phyloP scores from a whole-genome alignment of 2,329 filamentous ascomycete genomes.

The Lasiodiplodia hormozganensis region DNA sequence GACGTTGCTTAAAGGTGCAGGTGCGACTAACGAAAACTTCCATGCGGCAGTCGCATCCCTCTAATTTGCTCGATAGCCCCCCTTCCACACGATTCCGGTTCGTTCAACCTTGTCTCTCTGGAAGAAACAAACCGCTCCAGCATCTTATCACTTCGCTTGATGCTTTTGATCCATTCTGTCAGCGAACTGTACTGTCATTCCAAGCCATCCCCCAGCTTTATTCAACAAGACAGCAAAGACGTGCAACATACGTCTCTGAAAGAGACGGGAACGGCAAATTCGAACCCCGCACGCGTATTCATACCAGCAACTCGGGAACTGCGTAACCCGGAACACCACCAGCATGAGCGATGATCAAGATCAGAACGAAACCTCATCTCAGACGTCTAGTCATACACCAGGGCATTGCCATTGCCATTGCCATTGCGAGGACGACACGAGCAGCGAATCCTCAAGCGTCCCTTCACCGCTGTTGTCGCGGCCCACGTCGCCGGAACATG shows the following conservation, averaged over 20 bases:
- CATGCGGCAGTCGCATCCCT: too few relatives aligned
- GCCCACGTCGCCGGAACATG: neutral
- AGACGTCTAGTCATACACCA: too few relatives aligned
- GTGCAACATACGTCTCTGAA: too few relatives aligned
- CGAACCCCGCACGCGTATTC: too few relatives aligned
- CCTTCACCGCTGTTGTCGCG: neutral
- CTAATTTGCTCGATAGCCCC: too few relatives aligned
- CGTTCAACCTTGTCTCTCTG: too few relatives aligned
- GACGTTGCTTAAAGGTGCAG: neutral
- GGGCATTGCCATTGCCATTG: too few relatives aligned
- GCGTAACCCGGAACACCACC: neutral
- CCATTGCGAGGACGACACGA: neutral
- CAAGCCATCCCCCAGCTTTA: neutral
- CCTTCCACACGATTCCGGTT: too few relatives aligned
- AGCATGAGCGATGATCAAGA: neutral
- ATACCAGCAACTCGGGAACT: too few relatives aligned
- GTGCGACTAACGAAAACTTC: neutral
- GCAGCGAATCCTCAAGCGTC: neutral
- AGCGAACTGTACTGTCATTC: neutral
- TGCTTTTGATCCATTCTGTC: neutral
- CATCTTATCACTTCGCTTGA: neutral
- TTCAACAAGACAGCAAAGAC: neutral
- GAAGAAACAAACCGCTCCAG: neutral
- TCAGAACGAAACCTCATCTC: neutral
- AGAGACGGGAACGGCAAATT: too few relatives aligned